Evolutionary conservation across 1,284 basidiomycete genomes (phyloP), one percentile per base, ranked within the genome.

Genomic region (Ceratobasidium sp.): DNA sequence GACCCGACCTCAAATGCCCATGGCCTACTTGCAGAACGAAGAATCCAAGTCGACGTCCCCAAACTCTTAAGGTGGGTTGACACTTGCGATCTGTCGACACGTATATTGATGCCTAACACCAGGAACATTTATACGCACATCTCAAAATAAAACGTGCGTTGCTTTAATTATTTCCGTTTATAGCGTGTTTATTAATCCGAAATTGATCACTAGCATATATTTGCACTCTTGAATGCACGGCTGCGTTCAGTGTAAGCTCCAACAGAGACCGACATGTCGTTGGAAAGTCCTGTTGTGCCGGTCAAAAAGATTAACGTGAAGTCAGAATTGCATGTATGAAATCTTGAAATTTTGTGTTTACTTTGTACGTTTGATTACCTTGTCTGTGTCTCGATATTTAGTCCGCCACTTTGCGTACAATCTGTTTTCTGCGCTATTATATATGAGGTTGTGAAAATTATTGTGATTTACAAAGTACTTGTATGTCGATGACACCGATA

Each of bases 1-100:
- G 55, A 26, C 55, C 55, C n/a, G n/a, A 56, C n/a, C 55, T 56
- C 55, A 26, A 56, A 26, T 56, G 55, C 23, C 55, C 55, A 12
- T 56, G 55, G 55, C n/a, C n/a, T 23, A 12, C 6, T 26, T 56
- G 55, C n/a, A 26, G 7, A 23, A 4, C 33, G 4, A 33, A 33
- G 33, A 26, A n/a, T n/a, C 6, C 26, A 26, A 26, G 55, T 23
- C 5, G 55, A 26, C n/a, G 55, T 23, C 55, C 55, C n/a, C 55
- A 56, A 23, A 23, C 26, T 26, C 55, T 56, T 6, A 56, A 56
- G 55, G 55, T 56, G 10, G 26, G 55, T 56, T 6, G 12, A 23
- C 23, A 23, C 55, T 15, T 53, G 51, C 51, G 10, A 12, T 49
- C 13, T 20, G 20, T 53, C 51, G 6, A 7, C n/a, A 56, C 46